Evolutionary conservation across 495 filamentous ascomycete species (phyloP).

Genomic region (Aspergillus hancockii): DNA sequence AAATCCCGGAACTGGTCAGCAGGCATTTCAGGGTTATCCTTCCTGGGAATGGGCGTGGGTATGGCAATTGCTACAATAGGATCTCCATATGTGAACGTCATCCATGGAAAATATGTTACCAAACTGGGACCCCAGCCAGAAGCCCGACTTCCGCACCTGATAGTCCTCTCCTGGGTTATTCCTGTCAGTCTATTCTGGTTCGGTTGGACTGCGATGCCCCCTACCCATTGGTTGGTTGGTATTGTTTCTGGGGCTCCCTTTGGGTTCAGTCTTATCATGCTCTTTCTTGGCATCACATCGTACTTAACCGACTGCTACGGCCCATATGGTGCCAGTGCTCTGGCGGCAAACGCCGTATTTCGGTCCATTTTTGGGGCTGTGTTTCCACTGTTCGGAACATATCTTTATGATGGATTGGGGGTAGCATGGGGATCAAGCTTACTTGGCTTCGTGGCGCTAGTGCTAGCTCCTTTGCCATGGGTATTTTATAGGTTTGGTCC

Average conservation of each 20-base stretch:
- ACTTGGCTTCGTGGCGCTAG: background rate
- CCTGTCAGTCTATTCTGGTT: slow-evolving; percentile 52
- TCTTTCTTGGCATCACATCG: slow-evolving; percentile 64
- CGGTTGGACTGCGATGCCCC: slow-evolving; percentile 58
- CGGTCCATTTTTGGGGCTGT: slow-evolving; percentile 61
- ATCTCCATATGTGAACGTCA: slow-evolving; percentile 6
- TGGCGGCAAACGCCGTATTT: slow-evolving; percentile 67
- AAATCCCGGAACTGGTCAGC: slow-evolving; percentile 64
- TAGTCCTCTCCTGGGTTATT: slow-evolving; percentile 23
- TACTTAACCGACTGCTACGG: slow-evolving; percentile 73
- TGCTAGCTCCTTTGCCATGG: background rate
- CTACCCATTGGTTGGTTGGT: slow-evolving; percentile 59
- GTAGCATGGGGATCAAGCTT: slow-evolving; percentile 55
- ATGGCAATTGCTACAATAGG: slow-evolving; percentile 57
- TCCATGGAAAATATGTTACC: slow-evolving; percentile 23
- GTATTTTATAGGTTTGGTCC: background rate
- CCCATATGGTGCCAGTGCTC: slow-evolving; percentile 67
- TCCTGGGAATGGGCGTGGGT: slow-evolving; percentile 67
- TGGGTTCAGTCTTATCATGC: slow-evolving; percentile 62
- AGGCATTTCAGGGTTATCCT: slow-evolving; percentile 64
- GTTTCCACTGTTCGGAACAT: slow-evolving; percentile 69
- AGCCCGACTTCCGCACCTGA: slow-evolving; percentile 28
- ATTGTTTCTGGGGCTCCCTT: slow-evolving; percentile 61
- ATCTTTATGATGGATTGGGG: slow-evolving; percentile 65
- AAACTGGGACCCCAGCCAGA: slow-evolving; percentile 18